Evolutionary conservation across 176 grass and related monocot genomes (phyloP).

Genomic region (Cenchrus purpureus): DNA sequence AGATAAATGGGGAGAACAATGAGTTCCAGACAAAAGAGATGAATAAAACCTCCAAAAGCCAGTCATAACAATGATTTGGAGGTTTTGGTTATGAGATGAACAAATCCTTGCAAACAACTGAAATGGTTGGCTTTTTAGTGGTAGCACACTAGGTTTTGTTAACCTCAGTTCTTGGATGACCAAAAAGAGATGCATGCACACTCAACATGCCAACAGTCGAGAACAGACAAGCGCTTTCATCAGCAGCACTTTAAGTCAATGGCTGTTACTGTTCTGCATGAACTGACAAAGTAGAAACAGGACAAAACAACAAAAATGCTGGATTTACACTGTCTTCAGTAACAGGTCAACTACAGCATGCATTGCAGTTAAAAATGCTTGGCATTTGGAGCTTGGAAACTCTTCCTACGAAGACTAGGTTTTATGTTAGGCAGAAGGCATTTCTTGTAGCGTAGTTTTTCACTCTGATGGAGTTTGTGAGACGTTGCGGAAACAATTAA

Average conservation of each 20-base stretch:
- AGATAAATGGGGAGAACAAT: background rate
- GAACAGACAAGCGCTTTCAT: conserved; percentile 41
- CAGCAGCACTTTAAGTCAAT: conserved; percentile 37
- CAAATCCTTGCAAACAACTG: conserved; percentile 14
- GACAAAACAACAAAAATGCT: conserved; percentile 40
- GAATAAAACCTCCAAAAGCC: background rate
- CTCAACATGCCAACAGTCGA: background rate
- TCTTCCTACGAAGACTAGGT: conserved; percentile 23
- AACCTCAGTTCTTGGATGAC: background rate
- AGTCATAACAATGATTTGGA: conserved; percentile 23
- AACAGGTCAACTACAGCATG: conserved; percentile 23
- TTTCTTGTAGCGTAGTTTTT: conserved; percentile 37
- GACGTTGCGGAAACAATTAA: conserved; percentile 34
- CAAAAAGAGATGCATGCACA: conserved; percentile 18
- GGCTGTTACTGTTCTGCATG: conserved; percentile 32
- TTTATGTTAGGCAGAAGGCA: conserved; percentile 23
- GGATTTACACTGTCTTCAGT: conserved; percentile 24
- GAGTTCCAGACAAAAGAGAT: background rate
- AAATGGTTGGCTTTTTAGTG: conserved; percentile 28
- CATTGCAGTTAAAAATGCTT: conserved; percentile 36
- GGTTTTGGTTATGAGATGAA: conserved; percentile 31
- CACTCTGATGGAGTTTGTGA: conserved; percentile 21
- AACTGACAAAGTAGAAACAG: conserved; percentile 37
- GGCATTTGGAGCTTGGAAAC: conserved; percentile 23
- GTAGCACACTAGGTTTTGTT: conserved; percentile 29